Base-by-base conservation (phyloP, 345 rosid genomes). In the Eutrema japonicum region DNA sequence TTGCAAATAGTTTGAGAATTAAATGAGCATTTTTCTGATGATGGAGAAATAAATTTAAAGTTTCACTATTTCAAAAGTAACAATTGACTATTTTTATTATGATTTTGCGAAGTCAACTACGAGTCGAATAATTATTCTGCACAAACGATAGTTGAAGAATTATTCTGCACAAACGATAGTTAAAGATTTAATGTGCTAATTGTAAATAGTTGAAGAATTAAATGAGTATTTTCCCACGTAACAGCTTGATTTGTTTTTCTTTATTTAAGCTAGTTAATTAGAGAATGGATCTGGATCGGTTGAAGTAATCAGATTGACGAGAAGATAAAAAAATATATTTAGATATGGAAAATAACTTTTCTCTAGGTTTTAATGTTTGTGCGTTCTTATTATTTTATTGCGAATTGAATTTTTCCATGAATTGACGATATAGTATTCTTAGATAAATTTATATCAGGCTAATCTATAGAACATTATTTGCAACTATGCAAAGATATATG, bases 231-330 rank as follows among this genome's bases (percentile, higher is more conserved):
- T 18, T 18, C 22, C 1, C 22, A 18, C 1, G 22, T 0, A 18
- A 18, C 22, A 18, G 36, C 38, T 46, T 49, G 14, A 32, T 27
- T 60, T 71, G 9, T 61, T 50, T 5, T 7, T 43, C 18, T 59
- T 37, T 2, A 27, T 26, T 29, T 14, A 30, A 27, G 67, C 26
- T 71, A 40, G 7, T 69, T 56, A 35, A 36, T 16, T 6, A 48
- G 41, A 29, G 7, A 61, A 60, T 62, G 16, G 76, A 62, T 61
- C 75, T 50, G 32, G 52, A 62, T 62, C 69, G 53, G 54, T 51
- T 61, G 18, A 51, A 29, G 60, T 29, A 60, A 14, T 10, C 50
- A 30, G 47, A 48, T 57, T 45, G 46, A 56, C 37, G 66, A 59
- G 40, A 29, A 46, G 11, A 47, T 33, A 8, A 46, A 5, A 13